These are phyloP conservation scores for Ananas comosus DNA, from an alignment of 176 grass and related monocot genomes.

Conservation along the genomic window DNA sequence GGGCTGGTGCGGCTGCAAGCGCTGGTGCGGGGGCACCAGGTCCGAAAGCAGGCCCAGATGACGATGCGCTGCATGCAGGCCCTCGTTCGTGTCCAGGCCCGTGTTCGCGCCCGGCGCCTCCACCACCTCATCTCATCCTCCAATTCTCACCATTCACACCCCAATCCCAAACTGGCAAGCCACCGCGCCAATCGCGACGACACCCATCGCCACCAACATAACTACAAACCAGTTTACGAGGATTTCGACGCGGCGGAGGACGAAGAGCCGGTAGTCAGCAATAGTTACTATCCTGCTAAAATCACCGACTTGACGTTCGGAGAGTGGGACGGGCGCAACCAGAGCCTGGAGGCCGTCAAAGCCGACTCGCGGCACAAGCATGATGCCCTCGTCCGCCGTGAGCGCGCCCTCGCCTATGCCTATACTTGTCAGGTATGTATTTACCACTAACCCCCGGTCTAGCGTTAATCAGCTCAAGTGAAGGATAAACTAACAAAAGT, in stretches of 20 bases:
- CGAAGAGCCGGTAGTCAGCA: neutral
- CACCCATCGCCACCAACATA: neutral
- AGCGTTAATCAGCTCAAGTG: too few relatives aligned
- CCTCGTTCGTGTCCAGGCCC: slow-evolving; percentile 67
- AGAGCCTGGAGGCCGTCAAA: slow-evolving; percentile 32
- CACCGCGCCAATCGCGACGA: neutral
- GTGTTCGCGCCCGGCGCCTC: slow-evolving; percentile 51
- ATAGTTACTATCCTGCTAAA: neutral
- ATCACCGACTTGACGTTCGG: neutral
- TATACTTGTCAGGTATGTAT: slow-evolving; percentile 27
- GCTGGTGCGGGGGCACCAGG: slow-evolving; percentile 67
- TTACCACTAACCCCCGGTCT: neutral
- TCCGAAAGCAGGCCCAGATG: slow-evolving; percentile 62
- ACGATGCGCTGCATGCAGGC: slow-evolving; percentile 82
- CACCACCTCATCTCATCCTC: neutral
- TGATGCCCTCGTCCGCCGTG: slow-evolving; percentile 35
- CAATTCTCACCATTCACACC: neutral
- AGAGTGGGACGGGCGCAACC: slow-evolving; percentile 43
- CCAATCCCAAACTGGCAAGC: neutral
- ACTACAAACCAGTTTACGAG: neutral
- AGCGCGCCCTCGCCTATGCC: slow-evolving; percentile 45
- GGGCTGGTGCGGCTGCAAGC: slow-evolving; percentile 74
- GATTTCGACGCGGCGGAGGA: slow-evolving; percentile 13
- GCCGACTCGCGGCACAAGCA: slow-evolving; percentile 35
- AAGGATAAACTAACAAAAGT: too few relatives aligned